Percentiles rank a stretch among this genome's conserved stretches.
phyloP scores from a whole-genome alignment of 2,329 filamentous ascomycete genomes.

The Keithomyces neogunnii region DNA sequence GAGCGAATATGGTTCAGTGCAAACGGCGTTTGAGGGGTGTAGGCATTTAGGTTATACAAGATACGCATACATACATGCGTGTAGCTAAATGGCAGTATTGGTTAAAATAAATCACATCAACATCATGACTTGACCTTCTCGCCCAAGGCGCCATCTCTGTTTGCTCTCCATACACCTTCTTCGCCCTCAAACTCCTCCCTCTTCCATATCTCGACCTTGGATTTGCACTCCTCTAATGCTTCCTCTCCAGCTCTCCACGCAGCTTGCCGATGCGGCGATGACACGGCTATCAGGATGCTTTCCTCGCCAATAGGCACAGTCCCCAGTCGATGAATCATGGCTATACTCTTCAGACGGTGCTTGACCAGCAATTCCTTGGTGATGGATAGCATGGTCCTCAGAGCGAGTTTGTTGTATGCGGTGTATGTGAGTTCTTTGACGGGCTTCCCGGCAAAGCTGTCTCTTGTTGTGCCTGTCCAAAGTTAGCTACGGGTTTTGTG shows the following conservation, averaged over 20 bases:
- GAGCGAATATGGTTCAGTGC: background rate
- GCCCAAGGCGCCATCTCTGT: slow-evolving; percentile 62
- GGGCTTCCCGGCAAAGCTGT: slow-evolving; percentile 62
- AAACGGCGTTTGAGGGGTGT: background rate
- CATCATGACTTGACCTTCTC: slow-evolving; percentile 27
- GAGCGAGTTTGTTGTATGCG: slow-evolving; percentile 62
- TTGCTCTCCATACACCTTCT: slow-evolving; percentile 79
- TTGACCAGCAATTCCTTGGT: slow-evolving; percentile 46
- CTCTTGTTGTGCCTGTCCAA: slow-evolving; percentile 62
- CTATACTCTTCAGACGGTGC: slow-evolving; percentile 62
- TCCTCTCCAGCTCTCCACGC: slow-evolving; percentile 88
- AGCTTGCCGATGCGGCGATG: slow-evolving; percentile 70
- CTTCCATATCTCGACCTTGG: slow-evolving; percentile 91
- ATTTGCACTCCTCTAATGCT: slow-evolving; percentile 79
- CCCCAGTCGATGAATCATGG: slow-evolving; percentile 78
- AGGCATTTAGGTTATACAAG: background rate
- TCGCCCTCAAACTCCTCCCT: slow-evolving; percentile 75
- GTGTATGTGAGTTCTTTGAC: slow-evolving; percentile 70
- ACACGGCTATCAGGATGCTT: slow-evolving; percentile 84
- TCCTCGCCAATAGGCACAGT: slow-evolving; percentile 85
- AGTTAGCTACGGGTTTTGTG: background rate
- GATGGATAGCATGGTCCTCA: slow-evolving; percentile 60
- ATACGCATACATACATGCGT: too few relatives aligned
- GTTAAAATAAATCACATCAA: background rate
- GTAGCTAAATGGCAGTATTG: too few relatives aligned